Evolutionary conservation across 2,329 filamentous ascomycete genomes (phyloP), one percentile per base, ranked within the genome.

Genomic region (Coniochaeta prunicola): DNA sequence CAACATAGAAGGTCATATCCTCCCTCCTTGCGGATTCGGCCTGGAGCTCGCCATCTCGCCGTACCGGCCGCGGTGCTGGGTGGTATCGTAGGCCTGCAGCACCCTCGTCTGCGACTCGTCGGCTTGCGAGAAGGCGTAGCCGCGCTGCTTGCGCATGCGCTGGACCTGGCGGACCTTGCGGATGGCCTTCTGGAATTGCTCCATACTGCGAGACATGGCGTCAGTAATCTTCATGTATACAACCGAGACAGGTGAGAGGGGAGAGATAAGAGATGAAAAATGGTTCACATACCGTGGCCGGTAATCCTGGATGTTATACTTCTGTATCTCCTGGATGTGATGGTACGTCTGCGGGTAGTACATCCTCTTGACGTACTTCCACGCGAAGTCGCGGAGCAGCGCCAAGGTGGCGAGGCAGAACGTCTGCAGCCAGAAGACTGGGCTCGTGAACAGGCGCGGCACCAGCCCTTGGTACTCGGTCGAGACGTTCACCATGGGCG

Each of bases 251-350:
- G 30, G 68, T 30, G 69, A n/a, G n/a, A n/a, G 28, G 6, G 56
- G 56, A 57, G 30, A 40, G 38, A n/a, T 8, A 58, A 38, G 24
- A 17, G 55, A 15, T 15, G 50, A 13, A 36, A 53, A n/a, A n/a
- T n/a, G 54, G 61, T 58, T 33, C 56, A 79, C 82, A 66, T 83
- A 92, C 90, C 94, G 87, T 62, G 94, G 94, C 70, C 94, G 83
- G 75, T 99, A 99, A 77, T 99, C 94, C 77, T 99, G 94, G 61
- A 99, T 96, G 68, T 99, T 99, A 78, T 97, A 99, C 77, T 99
- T 99, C 74, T 99, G 94, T 66, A 99, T 99, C 77, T 99, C 94
- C 75, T 99, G 94, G 63, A 99, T 94, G 73, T 99, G 94, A 68
- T 99, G 94, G 70, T 99, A 99, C 48, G 91, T 87, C 75, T 97